Evolutionary conservation across 2,329 filamentous ascomycete species (phyloP).

Genomic region (Ceratocystis alfenasii): DNA sequence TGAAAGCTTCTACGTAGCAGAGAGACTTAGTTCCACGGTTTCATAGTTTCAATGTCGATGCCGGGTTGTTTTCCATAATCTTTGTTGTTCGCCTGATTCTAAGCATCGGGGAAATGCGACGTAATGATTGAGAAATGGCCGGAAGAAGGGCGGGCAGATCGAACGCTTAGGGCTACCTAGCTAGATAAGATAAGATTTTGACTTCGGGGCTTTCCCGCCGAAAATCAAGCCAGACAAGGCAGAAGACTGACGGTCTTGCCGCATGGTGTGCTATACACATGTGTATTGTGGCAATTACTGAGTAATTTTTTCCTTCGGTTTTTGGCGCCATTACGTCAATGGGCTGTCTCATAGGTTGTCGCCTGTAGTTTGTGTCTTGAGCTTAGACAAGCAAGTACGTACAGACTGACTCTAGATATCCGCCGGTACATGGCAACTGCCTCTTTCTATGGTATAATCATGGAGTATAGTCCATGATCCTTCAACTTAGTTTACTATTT

Average conservation of each 20-base stretch:
- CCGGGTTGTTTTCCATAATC: not conserved
- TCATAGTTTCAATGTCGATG: too few relatives aligned
- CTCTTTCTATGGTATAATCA: not conserved
- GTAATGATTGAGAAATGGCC: not conserved
- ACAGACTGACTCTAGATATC: not conserved
- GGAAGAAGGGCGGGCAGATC: too few relatives aligned
- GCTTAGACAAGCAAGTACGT: not conserved
- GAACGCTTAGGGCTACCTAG: too few relatives aligned
- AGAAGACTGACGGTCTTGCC: not conserved
- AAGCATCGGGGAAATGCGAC: not conserved
- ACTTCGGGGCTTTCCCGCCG: not conserved
- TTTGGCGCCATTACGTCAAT: not conserved
- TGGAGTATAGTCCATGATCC: not conserved
- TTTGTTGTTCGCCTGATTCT: not conserved
- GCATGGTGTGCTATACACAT: not conserved
- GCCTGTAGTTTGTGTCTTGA: not conserved
- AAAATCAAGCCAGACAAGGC: not conserved
- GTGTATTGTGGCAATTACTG: not conserved
- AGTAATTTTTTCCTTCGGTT: not conserved
- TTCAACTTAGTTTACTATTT: not conserved
- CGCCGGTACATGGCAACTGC: not conserved
- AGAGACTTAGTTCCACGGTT: too few relatives aligned
- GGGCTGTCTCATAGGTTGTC: not conserved
- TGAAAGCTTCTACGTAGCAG: not conserved
- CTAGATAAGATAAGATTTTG: not conserved